Base-by-base conservation (phyloP, 768 basidiomycete genomes). In the Hypsizygus marmoreus region DNA sequence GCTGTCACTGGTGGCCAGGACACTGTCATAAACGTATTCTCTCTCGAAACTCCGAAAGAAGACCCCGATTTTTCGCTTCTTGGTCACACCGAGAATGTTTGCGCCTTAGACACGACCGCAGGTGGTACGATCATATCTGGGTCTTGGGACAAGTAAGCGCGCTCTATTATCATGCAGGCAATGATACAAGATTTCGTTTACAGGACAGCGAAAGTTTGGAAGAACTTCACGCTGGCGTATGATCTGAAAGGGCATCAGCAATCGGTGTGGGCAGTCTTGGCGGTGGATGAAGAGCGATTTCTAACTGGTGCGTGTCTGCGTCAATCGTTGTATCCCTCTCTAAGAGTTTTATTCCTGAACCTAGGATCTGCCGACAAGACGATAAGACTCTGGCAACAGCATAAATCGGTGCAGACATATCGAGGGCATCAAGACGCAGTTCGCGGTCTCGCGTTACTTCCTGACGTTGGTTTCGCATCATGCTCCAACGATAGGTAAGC, bases 201-300 rank as follows among this genome's bases (percentile, higher is more conserved):
- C 59, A 97, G 95, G 62, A 92, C 95, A 1, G 95, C 93, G 26
- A 91, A 92, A 68, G 87, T 99, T 2, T 97, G 94, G 93, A 84
- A 82, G 65, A 75, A 88, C 57, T 93, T 89, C 64, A 65, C 80
- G 47, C 66, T 83, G 42, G 74, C 73, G 6, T 80, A 88, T 56
- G 87, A 88, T 50, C 77, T 99, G 42, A 80, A 82, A 57, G 91
- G 86, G 13, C 95, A 98, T 60, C 73, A 86, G 43, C 90, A 94
- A 65, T 86, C 95, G 6, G 95, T 98, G 2, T 97, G 94, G 94
- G 89, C 92, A 4, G 94, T 97, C 4, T 68, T 90, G 35, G 86
- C 84, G 16, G 69, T 97, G 22, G 84, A 84, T 30, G 82, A 86
- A 41, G 82, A 86, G 9, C 76, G 84, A 50, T 85, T 81, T 54